Conservation (phyloP, 2,329 filamentous ascomycete genomes). For the Aspergillus floridensis region DNA sequence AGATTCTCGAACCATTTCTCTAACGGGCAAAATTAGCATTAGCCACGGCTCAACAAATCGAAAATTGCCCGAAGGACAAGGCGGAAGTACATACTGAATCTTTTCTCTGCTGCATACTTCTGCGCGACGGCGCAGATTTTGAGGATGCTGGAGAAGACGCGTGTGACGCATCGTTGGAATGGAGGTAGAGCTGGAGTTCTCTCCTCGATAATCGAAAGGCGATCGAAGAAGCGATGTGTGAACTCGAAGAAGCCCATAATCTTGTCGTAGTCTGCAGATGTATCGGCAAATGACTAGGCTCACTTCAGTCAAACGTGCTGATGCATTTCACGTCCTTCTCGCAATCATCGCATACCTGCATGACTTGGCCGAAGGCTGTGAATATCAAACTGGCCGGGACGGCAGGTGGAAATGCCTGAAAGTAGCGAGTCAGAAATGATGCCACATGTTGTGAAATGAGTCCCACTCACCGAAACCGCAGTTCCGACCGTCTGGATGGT, state of each 20-base stretch:
- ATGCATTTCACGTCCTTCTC: neutral
- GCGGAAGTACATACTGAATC: slow-evolving; percentile 3
- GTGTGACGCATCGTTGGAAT: slow-evolving; percentile 1
- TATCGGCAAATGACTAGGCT: neutral
- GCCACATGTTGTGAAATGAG: neutral
- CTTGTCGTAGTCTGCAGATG: slow-evolving; percentile 8
- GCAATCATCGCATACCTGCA: slow-evolving; percentile 6
- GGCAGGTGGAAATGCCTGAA: slow-evolving; percentile 10
- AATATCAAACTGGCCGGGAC: slow-evolving; percentile 14
- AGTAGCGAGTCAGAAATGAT: neutral
- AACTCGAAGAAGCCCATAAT: slow-evolving; percentile 9
- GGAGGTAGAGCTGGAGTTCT: neutral
- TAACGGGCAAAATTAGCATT: neutral
- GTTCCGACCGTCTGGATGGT: slow-evolving; percentile 1
- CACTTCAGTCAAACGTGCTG: neutral
- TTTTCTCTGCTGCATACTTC: slow-evolving; percentile 1
- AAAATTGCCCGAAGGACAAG: neutral
- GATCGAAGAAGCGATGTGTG: slow-evolving; percentile 8
- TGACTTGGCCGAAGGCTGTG: slow-evolving; percentile 14
- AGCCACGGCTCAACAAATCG: too few relatives aligned
- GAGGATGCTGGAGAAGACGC: slow-evolving; percentile 7
- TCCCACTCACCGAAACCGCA: neutral
- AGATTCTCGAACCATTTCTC: slow-evolving; percentile 8
- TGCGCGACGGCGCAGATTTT: slow-evolving; percentile 6
- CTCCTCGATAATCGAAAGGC: slow-evolving; percentile 6